phyloP scores from a whole-genome alignment of 257 asterid species.

The Rhazya stricta region DNA sequence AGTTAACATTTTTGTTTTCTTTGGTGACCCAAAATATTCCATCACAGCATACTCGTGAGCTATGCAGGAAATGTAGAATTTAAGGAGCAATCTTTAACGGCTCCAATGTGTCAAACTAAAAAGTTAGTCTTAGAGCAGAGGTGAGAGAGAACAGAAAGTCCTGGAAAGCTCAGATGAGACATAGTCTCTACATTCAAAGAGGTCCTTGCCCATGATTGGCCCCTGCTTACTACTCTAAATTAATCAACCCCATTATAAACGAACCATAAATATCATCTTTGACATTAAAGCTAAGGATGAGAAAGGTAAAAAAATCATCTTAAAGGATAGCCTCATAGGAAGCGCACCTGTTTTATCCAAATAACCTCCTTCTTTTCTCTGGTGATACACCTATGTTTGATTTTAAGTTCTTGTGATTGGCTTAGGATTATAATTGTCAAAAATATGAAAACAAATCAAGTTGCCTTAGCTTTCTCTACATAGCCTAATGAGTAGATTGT shows the following conservation, averaged over 20 bases:
- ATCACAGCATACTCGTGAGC: background rate
- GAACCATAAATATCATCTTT: too few species aligned
- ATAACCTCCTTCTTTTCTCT: too few species aligned
- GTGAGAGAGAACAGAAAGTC: background rate
- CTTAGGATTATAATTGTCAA: background rate
- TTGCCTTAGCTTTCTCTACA: background rate
- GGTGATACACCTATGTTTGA: too few species aligned
- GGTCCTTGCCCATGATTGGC: background rate
- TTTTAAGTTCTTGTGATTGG: background rate
- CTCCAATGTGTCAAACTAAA: background rate
- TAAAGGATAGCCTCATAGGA: background rate
- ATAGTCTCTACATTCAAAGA: background rate
- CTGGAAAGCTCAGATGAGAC: background rate
- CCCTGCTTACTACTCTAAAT: background rate
- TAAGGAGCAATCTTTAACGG: background rate
- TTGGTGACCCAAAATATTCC: background rate
- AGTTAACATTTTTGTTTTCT: background rate
- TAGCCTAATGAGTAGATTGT: too few species aligned
- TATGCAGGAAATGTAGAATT: background rate
- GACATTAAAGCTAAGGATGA: background rate
- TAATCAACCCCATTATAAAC: too few species aligned
- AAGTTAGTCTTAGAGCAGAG: background rate
- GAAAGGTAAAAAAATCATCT: background rate
- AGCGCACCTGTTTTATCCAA: too few species aligned
- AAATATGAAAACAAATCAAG: too few species aligned